phyloP scores from a whole-genome alignment of 805 yeast genomes.

The Hanseniaspora occidentalis region DNA sequence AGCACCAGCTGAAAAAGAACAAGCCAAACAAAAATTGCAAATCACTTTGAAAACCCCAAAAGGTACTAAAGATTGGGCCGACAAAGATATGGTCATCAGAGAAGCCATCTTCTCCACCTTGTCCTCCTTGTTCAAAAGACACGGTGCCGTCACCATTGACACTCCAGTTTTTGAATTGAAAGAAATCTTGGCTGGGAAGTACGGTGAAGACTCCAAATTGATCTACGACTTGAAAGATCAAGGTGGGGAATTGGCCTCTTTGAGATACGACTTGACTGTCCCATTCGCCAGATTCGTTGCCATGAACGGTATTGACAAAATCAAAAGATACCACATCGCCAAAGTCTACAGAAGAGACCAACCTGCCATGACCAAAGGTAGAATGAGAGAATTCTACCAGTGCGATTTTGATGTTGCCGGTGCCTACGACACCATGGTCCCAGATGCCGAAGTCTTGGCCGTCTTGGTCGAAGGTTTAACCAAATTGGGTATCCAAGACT shows the following conservation, averaged over 20 bases:
- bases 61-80: conserved; percentile 98
- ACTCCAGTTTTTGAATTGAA: conserved; percentile 96
- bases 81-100: conserved; percentile 91
- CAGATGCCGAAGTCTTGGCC: conserved; percentile 83
- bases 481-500: conserved; percentile 73
- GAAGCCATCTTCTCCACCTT: conserved; percentile 72
- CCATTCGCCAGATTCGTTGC: conserved; percentile 98
- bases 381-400: conserved; percentile 99
- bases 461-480: conserved; percentile 76
- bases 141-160: conserved; percentile 96
- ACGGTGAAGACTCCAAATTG: conserved; percentile 96
- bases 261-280: conserved; percentile 93
- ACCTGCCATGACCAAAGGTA: conserved; percentile 99
- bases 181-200: conserved; percentile 91
- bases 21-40: conserved; percentile 37
- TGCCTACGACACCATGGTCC: conserved; percentile 82
- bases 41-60: conserved; percentile 89
- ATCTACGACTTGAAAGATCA: conserved; percentile 95
- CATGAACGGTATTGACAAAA: conserved; percentile 78
- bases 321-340: conserved; percentile 94
- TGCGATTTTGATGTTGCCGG: conserved; percentile 99
- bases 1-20: conserved; percentile 9
- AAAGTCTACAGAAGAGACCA: conserved; percentile 98
- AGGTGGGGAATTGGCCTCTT: conserved; percentile 94
- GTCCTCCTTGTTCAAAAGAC: conserved; percentile 72